Conservation (phyloP, 805 yeast species). For the Nakazawaea anatomiae region DNA sequence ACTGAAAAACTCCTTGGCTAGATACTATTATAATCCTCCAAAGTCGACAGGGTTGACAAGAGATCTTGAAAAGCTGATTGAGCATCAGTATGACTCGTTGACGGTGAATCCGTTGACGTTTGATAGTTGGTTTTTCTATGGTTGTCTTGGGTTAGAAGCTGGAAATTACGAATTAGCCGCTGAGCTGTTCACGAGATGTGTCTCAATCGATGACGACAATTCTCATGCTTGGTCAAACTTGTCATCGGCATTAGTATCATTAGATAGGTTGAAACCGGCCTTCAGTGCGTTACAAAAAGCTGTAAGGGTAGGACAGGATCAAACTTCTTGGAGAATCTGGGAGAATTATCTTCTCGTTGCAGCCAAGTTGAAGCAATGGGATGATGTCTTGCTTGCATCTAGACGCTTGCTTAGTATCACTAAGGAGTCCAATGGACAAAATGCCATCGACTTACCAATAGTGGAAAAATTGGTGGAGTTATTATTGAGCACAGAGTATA, state of each 20-base stretch:
- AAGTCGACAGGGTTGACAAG: slow-evolving; percentile 41
- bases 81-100: slow-evolving; percentile 71
- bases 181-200: slow-evolving; percentile 89
- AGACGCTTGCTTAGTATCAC: slow-evolving; percentile 53
- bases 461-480: slow-evolving; percentile 68
- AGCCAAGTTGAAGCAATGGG: slow-evolving; percentile 79
- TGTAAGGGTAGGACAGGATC: slow-evolving; percentile 57
- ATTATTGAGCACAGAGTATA: slow-evolving; percentile 45
- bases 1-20: slow-evolving; percentile 81
- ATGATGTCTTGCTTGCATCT: slow-evolving; percentile 76
- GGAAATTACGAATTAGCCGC: slow-evolving; percentile 71
- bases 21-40: slow-evolving; percentile 66
- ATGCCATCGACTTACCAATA: slow-evolving; percentile 66
- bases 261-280: slow-evolving; percentile 69
- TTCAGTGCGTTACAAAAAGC: slow-evolving; percentile 82
- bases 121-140: slow-evolving; percentile 89
- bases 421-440: slow-evolving; percentile 52
- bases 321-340: slow-evolving; percentile 84
- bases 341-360: slow-evolving; percentile 84
- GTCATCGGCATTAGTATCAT: slow-evolving; percentile 67
- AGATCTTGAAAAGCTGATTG: slow-evolving; percentile 48
- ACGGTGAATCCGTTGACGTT: slow-evolving; percentile 65
- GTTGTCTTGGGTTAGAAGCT: slow-evolving; percentile 79
- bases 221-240: slow-evolving; percentile 89
- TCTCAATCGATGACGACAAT: slow-evolving; percentile 74